A percentile compares a stretch with the other conserved stretches of the same genome.
Conservation (phyloP, 116 monocot species). For the Trichopus zeylanicus region DNA sequence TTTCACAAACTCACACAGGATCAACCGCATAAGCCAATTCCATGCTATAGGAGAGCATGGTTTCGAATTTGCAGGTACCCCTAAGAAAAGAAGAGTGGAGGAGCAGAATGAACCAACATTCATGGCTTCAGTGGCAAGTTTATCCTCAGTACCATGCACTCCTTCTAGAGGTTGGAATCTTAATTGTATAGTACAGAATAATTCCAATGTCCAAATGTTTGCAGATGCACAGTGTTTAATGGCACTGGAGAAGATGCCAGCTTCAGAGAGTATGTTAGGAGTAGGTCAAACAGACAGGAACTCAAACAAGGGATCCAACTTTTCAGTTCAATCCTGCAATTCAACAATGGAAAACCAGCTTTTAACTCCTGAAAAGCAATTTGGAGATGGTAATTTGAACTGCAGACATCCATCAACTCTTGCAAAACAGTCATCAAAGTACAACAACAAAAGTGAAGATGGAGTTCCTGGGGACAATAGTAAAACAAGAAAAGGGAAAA, state of each 20-base stretch:
- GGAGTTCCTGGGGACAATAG: too few species aligned
- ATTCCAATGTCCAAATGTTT: neutral
- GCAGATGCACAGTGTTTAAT: too few species aligned
- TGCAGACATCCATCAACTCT: neutral
- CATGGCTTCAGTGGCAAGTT: conserved; percentile 6
- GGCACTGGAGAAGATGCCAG: too few species aligned
- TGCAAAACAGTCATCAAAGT: neutral
- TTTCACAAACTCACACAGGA: neutral
- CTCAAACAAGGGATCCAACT: conserved; percentile 4
- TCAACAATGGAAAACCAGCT: neutral
- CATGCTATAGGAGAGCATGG: neutral
- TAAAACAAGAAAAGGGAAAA: conserved; percentile 5
- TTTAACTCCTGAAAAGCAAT: neutral
- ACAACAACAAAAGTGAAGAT: neutral
- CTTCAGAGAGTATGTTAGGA: conserved; percentile 13
- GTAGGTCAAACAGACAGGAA: conserved; percentile 7
- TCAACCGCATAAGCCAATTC: neutral
- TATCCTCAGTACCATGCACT: conserved; percentile 2
- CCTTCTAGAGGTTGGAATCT: conserved; percentile 14
- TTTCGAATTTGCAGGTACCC: conserved; percentile 10
- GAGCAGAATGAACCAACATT: conserved; percentile 3
- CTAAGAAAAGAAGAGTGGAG: conserved; percentile 38
- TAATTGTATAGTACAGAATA: conserved; percentile 5
- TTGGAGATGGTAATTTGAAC: neutral
- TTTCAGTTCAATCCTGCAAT: conserved; percentile 6